Evolutionary conservation across 1,139 yeast genomes (phyloP).

Genomic region (Geotrichum armillariae): DNA sequence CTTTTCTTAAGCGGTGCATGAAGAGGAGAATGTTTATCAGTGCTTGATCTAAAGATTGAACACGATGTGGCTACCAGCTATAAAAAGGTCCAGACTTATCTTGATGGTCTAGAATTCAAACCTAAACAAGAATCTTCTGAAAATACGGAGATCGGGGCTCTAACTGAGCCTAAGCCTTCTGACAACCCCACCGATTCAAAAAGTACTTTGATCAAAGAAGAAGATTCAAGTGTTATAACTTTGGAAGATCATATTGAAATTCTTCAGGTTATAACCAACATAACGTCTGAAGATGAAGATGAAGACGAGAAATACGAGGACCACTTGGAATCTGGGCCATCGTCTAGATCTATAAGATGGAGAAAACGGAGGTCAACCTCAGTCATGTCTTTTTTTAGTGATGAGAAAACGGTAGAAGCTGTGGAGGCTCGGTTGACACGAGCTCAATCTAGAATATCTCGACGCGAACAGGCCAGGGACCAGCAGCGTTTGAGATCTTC

Average conservation of each 20-base stretch:
- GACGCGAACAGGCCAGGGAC: conserved; percentile 4
- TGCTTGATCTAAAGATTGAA: neutral
- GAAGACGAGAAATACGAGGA: conserved; percentile 3
- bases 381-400: neutral
- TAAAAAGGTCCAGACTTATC: neutral
- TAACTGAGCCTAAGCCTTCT: neutral
- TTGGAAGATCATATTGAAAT: conserved; percentile 3
- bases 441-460: neutral
- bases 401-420: neutral
- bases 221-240: neutral
- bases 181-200: neutral
- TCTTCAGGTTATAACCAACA: neutral
- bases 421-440: conserved; percentile 1
- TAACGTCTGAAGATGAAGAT: neutral
- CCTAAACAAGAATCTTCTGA: neutral
- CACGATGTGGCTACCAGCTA: neutral
- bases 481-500: neutral
- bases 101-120: neutral
- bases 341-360: neutral
- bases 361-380: conserved; percentile 1
- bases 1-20: conserved; percentile 16
- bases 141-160: neutral
- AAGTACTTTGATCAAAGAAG: neutral
- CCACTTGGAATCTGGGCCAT: no score
- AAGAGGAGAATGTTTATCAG: conserved; percentile 7